Percentiles rank a stretch among this genome's conserved stretches.
phyloP scores from a whole-genome alignment of 345 rosid species.

The Populus deltoides region DNA sequence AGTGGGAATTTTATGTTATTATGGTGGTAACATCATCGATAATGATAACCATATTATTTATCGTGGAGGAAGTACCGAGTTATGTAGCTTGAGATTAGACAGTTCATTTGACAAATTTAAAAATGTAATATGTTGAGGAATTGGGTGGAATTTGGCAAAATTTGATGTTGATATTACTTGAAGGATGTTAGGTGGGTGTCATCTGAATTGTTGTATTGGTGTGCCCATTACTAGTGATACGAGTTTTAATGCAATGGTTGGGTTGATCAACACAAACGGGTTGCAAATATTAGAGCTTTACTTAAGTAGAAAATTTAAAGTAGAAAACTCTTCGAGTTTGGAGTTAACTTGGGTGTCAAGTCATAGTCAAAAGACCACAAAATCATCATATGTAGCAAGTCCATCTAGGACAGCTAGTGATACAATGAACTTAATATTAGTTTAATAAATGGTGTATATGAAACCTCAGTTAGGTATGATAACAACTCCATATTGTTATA shows the following conservation, averaged over 20 bases:
- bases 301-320: too few species aligned
- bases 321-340: too few species aligned
- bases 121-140: background rate
- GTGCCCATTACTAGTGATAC: background rate
- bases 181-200: background rate
- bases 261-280: background rate
- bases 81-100: background rate
- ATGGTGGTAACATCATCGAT: background rate
- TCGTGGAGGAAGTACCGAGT: background rate
- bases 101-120: background rate
- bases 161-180: background rate
- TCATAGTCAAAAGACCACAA: accelerated
- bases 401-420: background rate
- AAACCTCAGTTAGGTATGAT: background rate
- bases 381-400: too few species aligned
- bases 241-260: background rate
- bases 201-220: background rate
- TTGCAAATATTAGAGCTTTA: background rate
- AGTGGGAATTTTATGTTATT: background rate
- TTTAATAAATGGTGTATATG: too few species aligned
- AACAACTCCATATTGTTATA: too few species aligned
- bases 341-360: background rate
- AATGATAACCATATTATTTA: background rate
- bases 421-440: too few species aligned
- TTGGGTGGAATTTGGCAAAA: background rate